phyloP scores from a whole-genome alignment of 2,329 filamentous ascomycete genomes.

The Neospermospora avenae region DNA sequence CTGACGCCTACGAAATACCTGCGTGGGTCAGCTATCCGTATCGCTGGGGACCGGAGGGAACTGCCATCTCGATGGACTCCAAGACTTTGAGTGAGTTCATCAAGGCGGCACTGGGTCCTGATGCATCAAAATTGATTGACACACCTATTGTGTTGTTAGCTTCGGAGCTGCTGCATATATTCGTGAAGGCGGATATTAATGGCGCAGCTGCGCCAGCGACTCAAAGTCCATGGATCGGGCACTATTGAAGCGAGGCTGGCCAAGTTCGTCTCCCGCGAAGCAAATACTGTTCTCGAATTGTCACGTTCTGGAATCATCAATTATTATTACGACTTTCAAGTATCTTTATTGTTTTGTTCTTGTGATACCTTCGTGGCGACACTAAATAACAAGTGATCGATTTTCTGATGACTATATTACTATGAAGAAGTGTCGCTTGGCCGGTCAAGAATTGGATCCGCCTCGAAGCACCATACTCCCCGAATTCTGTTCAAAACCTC shows the following conservation, averaged over 20 bases:
- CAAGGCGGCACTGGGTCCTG: constrained; percentile 17
- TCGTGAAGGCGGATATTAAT: constrained; percentile 26
- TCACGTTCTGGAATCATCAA: too few species aligned
- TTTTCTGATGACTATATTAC: too few species aligned
- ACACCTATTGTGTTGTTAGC: constrained; percentile 21
- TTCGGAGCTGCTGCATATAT: constrained; percentile 23
- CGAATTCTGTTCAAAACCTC: too few species aligned
- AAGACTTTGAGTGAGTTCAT: constrained; percentile 21
- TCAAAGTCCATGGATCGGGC: constrained; percentile 23
- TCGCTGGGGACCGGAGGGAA: constrained; percentile 28
- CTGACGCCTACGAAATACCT: constrained; percentile 16
- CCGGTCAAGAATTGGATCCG: too few species aligned
- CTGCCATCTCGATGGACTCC: constrained; percentile 20
- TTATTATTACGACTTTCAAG: too few species aligned
- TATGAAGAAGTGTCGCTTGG: too few species aligned
- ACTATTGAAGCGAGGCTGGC: constrained; percentile 13
- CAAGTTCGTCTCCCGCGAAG: too few species aligned
- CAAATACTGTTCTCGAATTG: too few species aligned
- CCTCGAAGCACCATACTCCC: too few species aligned
- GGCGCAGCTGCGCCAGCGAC: constrained; percentile 19
- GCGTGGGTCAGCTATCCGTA: constrained; percentile 26
- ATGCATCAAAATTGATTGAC: constrained; percentile 12
- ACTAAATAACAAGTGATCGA: too few species aligned
- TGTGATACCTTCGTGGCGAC: too few species aligned
- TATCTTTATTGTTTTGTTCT: too few species aligned